A percentile compares a stretch with the other conserved stretches of the same genome.
Conservation (phyloP, 768 basidiomycete genomes). For the Pleurotus citrinopileatus region DNA sequence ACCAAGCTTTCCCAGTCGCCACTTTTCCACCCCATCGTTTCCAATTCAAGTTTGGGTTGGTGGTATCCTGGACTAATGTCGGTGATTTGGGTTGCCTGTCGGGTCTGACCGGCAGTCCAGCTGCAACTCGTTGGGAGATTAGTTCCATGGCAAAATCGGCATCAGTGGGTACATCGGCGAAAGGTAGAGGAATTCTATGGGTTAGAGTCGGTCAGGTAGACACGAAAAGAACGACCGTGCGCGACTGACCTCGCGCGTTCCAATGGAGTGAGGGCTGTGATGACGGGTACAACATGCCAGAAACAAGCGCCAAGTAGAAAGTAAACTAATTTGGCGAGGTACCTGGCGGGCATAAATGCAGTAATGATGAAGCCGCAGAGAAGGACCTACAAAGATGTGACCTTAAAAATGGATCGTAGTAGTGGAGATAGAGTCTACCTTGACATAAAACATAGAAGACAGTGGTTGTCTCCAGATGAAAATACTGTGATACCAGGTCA, state of each 20-base stretch:
- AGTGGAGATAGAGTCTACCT: slow-evolving; percentile 32
- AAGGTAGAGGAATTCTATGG: slow-evolving; percentile 42
- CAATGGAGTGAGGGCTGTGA: slow-evolving; percentile 45
- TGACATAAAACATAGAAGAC: slow-evolving; percentile 45
- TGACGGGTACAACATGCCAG: slow-evolving; percentile 61
- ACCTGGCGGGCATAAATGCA: slow-evolving; percentile 45
- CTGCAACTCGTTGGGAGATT: slow-evolving; percentile 56
- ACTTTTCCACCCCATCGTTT: slow-evolving; percentile 53
- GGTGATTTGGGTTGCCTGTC: slow-evolving; percentile 18
- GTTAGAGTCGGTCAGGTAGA: slow-evolving; percentile 4
- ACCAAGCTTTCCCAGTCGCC: slow-evolving; percentile 41
- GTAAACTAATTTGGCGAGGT: slow-evolving; percentile 45
- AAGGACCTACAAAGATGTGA: slow-evolving; percentile 30
- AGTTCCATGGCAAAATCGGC: slow-evolving; percentile 70
- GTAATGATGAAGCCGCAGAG: slow-evolving; percentile 35
- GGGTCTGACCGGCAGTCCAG: slow-evolving; percentile 44
- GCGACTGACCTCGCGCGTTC: slow-evolving; percentile 43
- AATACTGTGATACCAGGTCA: slow-evolving; percentile 38
- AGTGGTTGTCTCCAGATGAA: slow-evolving; percentile 63
- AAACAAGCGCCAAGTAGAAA: slow-evolving; percentile 49
- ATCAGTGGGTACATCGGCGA: slow-evolving; percentile 60
- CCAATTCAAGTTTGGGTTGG: slow-evolving; percentile 44
- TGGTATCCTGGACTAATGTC: neutral
- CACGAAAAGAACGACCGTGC: neutral
- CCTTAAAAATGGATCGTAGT: slow-evolving; percentile 7